Evolutionary conservation across 768 basidiomycete species (phyloP).

Genomic region (Mycena indigotica): DNA sequence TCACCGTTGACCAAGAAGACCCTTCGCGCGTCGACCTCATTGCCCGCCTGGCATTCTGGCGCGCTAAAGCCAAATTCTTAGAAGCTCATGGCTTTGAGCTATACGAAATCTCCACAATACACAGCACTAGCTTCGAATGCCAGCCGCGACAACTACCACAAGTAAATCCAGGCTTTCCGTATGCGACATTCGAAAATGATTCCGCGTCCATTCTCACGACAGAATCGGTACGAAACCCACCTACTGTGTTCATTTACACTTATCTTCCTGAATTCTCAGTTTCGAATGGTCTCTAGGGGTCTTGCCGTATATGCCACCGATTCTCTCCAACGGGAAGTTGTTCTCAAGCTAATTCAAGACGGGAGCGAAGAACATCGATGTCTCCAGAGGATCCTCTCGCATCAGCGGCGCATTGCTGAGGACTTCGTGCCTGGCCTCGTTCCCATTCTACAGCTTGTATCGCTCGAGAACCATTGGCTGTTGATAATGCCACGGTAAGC

Average conservation of each 20-base stretch:
- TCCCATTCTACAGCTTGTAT: slow-evolving; percentile 29
- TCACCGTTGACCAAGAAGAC: neutral
- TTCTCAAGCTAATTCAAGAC: neutral
- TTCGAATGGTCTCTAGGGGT: too few species aligned
- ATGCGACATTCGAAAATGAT: too few species aligned
- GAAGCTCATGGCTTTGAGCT: neutral
- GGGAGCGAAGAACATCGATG: neutral
- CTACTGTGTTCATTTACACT: too few species aligned
- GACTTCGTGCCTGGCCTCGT: slow-evolving; percentile 8
- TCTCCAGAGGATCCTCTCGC: neutral
- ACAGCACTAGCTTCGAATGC: too few species aligned
- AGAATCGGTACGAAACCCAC: too few species aligned
- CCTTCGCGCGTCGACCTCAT: neutral
- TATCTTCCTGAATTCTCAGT: too few species aligned
- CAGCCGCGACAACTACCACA: too few species aligned
- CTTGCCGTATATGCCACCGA: neutral
- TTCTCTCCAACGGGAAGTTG: neutral
- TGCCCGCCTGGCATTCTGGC: neutral
- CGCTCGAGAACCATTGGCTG: slow-evolving; percentile 17
- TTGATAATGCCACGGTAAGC: slow-evolving; percentile 32
- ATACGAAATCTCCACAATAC: too few species aligned
- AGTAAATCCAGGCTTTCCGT: too few species aligned
- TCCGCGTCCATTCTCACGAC: too few species aligned
- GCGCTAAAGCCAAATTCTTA: neutral
- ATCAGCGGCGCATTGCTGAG: neutral